Evolutionary conservation across 345 rosid species (phyloP), one percentile per base, ranked within the genome.

Genomic region (sweet orange (Citrus sinensis)): DNA sequence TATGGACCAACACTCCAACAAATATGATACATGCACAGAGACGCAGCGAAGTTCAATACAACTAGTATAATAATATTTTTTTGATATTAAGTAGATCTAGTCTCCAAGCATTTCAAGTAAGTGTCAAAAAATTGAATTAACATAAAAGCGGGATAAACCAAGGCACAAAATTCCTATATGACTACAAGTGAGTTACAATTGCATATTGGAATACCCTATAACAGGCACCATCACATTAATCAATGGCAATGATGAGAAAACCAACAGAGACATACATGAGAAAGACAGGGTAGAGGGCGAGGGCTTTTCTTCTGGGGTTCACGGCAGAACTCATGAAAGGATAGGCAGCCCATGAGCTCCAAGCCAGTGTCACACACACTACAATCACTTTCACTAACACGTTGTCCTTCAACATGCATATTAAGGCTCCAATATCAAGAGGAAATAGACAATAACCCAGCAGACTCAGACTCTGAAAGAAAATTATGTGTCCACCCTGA

Each of bases 181-280:
- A 78, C 78, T 34, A 71, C 79, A 75, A 30, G 62, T 51, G 74
- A 62, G 62, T 69, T 74, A 51, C 60, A 49, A 40, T 56, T 71
- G 58, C 34, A 16, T 64, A 70, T 55, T 17, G 55, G 42, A 65
- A 69, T 27, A 29, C 71, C 77, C 78, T 19, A 37, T 29, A 76
- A 46, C 9, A 75, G 51, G 40, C 67, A 49, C 16, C 30, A 42
- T 67, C 60, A 34, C 65, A 42, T 79, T 82, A 92, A 82, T 94
- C 88, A 77, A 94, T 91, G 78, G 98, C 97, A 69, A 95, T 95
- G 85, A 91, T 95, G 76, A 95, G 94, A 87, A 94, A 95, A 65
- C 98, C 97, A 55, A 94, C 99, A 1, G 97, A 95, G 74, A 95
- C 97, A 32, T 95, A 91, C 99, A 95, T 95, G 82, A 94, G 98